Conservation (phyloP, 1,284 basidiomycete species). For the Coniophora puteana region DNA sequence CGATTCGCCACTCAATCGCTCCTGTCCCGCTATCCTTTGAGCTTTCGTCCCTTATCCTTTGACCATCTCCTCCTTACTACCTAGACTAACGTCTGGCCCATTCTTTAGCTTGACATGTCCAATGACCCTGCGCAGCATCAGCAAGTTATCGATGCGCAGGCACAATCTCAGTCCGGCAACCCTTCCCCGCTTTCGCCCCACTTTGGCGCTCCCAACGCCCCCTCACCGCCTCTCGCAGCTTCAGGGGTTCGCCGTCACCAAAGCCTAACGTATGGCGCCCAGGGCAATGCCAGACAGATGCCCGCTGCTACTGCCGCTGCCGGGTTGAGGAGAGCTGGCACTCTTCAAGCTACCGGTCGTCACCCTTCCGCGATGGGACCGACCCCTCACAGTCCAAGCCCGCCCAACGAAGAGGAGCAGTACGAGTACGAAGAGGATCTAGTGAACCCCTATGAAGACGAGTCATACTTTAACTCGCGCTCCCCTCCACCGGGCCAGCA, state of each 20-base stretch:
- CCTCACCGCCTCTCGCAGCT: slow-evolving; percentile 67
- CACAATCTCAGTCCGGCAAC: slow-evolving; percentile 32
- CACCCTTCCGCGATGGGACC: slow-evolving; percentile 31
- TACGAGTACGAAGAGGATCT: slow-evolving; percentile 50
- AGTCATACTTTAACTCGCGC: slow-evolving; percentile 42
- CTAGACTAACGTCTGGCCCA: slow-evolving; percentile 7
- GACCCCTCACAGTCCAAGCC: slow-evolving; percentile 36
- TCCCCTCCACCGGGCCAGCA: slow-evolving; percentile 27
- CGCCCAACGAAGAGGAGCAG: slow-evolving; percentile 56
- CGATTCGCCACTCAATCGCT: neutral
- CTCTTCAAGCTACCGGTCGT: slow-evolving; percentile 50
- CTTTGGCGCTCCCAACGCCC: slow-evolving; percentile 46
- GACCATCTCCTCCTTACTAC: slow-evolving; percentile 3
- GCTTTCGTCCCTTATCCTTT: slow-evolving; percentile 7
- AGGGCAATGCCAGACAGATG: slow-evolving; percentile 43
- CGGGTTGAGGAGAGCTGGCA: slow-evolving; percentile 68
- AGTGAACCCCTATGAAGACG: slow-evolving; percentile 51
- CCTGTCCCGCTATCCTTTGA: slow-evolving; percentile 3
- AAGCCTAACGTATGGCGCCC: slow-evolving; percentile 67
- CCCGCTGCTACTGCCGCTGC: slow-evolving; percentile 35
- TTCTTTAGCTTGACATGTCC: slow-evolving; percentile 23
- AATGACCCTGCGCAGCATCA: slow-evolving; percentile 43
- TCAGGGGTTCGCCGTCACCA: slow-evolving; percentile 73
- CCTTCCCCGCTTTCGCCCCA: slow-evolving; percentile 62
- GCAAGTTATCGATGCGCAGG: slow-evolving; percentile 44